Evolutionary conservation across 2,329 filamentous ascomycete species (phyloP), one percentile per base, ranked within the genome.

Genomic region (Anisogramma anomala): DNA sequence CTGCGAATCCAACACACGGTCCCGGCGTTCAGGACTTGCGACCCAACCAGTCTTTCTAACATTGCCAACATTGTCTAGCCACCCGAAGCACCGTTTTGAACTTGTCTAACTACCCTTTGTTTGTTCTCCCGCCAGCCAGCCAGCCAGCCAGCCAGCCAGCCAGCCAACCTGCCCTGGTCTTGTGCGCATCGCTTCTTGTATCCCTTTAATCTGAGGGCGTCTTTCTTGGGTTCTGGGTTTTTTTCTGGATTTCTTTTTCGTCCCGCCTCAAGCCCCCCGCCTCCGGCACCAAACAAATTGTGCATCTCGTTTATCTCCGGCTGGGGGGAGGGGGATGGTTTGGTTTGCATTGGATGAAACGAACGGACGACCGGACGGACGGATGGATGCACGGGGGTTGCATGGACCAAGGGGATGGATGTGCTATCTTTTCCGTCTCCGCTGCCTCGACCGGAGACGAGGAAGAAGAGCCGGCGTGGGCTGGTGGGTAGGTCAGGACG

Each of bases 21-120:
- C 23, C 20, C 19, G 36, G 36, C 36, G 36, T 39, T 39, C 22
- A 33, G 36, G 36, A 26, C 31, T 10, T 27, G 26, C n/a, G 28
- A 23, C 36, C 27, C 14, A 3, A 23, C 22, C 22, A 23, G 9
- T 9, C 22, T 9, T n/a, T n/a, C n/a, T n/a, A n/a, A n/a, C n/a
- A 15, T 9, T 32, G 6, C 17, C 27, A 15, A 28, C 22, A 37
- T 37, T 37, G 17, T 8, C 35, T 37, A 30, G 26, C 35, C 25
- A 26, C 15, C 14, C n/a, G 15, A 26, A 28, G 22, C 17, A 18
- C 28, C 15, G n/a, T 37, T 20, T 19, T 37, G 15, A 19, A 9
- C 18, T 28, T 19, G 9, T n/a, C 14, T 18, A 5, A 4, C n/a
- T 14, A 13, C 20, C 19, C n/a, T n/a, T n/a, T 3, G 8, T 25